phyloP scores from a whole-genome alignment of 1,139 yeast genomes.

The Blastobotrys elegans region DNA sequence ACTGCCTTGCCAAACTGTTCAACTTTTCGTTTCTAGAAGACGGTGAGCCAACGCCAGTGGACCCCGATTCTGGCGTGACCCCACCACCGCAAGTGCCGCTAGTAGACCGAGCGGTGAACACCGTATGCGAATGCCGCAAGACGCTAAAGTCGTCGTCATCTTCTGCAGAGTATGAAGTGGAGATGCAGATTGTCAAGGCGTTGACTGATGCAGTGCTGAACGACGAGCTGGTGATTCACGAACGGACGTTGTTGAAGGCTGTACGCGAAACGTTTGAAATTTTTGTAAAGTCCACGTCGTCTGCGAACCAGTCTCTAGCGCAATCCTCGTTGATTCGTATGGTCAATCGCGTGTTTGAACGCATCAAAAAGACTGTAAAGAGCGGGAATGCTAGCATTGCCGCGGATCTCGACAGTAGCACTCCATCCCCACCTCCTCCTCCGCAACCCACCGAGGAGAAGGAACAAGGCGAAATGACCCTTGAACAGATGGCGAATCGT shows the following conservation, averaged over 20 bases:
- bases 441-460: constrained; percentile 11
- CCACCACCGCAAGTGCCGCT: constrained; percentile 54
- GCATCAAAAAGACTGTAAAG: constrained; percentile 42
- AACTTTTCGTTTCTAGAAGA: constrained; percentile 58
- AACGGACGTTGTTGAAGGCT: constrained; percentile 82
- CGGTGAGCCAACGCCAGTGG: constrained; percentile 39
- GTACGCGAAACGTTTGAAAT: constrained; percentile 91
- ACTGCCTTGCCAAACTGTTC: constrained; percentile 61
- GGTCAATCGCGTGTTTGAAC: constrained; percentile 76
- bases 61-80: constrained; percentile 38
- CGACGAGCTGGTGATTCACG: constrained; percentile 82
- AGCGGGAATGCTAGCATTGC: background rate
- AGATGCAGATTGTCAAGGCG: constrained; percentile 88
- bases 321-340: constrained; percentile 94
- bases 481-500: constrained; percentile 23
- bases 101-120: constrained; percentile 80
- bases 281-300: constrained; percentile 74
- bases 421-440: background rate
- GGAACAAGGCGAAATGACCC: constrained; percentile 21
- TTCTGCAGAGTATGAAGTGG: constrained; percentile 73
- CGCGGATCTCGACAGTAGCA: background rate
- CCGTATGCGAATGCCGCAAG: constrained; percentile 80
- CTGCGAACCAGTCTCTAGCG: constrained; percentile 87
- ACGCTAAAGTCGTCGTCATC: constrained; percentile 45
- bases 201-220: constrained; percentile 80